Conservation (phyloP, 805 yeast genomes). For the Ogataea trehaloabstinens region DNA sequence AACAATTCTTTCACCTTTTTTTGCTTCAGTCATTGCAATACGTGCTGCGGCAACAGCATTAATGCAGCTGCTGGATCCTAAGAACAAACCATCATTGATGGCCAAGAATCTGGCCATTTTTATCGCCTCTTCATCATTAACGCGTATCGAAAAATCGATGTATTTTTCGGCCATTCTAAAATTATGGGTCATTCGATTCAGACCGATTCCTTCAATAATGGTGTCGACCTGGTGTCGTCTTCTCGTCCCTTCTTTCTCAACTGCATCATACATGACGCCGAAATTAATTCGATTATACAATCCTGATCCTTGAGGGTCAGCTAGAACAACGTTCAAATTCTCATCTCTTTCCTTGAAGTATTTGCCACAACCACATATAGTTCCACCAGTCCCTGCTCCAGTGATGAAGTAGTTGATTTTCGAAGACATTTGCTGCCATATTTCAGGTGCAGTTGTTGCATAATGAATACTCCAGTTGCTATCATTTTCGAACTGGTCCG, state of each 20-base stretch:
- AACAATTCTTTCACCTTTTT: slow-evolving; percentile 69
- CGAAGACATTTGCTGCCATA: slow-evolving; percentile 68
- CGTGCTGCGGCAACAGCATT: slow-evolving; percentile 87
- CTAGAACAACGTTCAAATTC: slow-evolving; percentile 55
- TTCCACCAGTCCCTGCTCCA: slow-evolving; percentile 97
- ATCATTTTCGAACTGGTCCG: slow-evolving; percentile 94
- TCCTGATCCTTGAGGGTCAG: slow-evolving; percentile 97
- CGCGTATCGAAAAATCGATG: slow-evolving; percentile 79
- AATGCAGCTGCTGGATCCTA: slow-evolving; percentile 92
- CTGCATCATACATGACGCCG: slow-evolving; percentile 92
- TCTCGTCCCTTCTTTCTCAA: slow-evolving; percentile 89
- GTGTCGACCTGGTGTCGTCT: slow-evolving; percentile 97
- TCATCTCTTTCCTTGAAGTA: slow-evolving; percentile 57
- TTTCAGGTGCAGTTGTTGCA: slow-evolving; percentile 87
- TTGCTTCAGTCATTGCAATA: slow-evolving; percentile 41
- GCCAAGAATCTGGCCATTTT: slow-evolving; percentile 85
- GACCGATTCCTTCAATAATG: slow-evolving; percentile 88
- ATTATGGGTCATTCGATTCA: slow-evolving; percentile 82
- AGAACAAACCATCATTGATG: slow-evolving; percentile 81
- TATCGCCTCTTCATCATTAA: slow-evolving; percentile 75
- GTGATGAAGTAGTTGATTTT: slow-evolving; percentile 73
- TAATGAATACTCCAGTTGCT: slow-evolving; percentile 87
- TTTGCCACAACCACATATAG: slow-evolving; percentile 86
- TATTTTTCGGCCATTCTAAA: slow-evolving; percentile 65
- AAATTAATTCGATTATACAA: slow-evolving; percentile 76